A percentile compares a stretch with the other conserved stretches of the same genome.
Evolutionary conservation across 495 filamentous ascomycete species (phyloP).

Genomic region (Chaetomium tenue): DNA sequence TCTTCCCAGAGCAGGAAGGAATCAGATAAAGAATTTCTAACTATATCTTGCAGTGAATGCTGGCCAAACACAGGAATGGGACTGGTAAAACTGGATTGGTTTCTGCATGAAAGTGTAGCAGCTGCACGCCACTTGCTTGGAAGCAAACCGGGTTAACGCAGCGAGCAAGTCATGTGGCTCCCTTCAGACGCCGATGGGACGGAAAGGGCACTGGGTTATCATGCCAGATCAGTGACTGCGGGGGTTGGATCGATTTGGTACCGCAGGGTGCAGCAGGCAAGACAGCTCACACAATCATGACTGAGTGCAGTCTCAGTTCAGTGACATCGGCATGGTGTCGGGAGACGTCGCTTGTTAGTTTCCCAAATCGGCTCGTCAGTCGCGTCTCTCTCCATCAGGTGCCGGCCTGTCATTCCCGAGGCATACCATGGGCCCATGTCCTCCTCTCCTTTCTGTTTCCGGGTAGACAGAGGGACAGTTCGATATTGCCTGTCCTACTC

Average conservation of each 20-base stretch:
- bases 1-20: background rate
- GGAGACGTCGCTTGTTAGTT: background rate
- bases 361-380: background rate
- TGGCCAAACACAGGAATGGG: slow-evolving; percentile 21
- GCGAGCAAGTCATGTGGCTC: background rate
- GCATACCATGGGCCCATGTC: background rate
- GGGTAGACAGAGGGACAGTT: slow-evolving; percentile 19
- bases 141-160: slow-evolving; percentile 20
- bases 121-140: slow-evolving; percentile 26
- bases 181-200: slow-evolving; percentile 7
- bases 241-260: background rate
- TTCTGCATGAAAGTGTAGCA: slow-evolving; percentile 11
- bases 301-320: background rate
- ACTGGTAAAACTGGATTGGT: background rate
- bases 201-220: background rate
- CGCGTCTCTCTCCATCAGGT: slow-evolving; percentile 2
- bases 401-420: slow-evolving; percentile 7
- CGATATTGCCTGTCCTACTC: slow-evolving; percentile 35
- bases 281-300: background rate
- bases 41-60: slow-evolving; percentile 4
- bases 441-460: slow-evolving; percentile 1
- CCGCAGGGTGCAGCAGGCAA: no score
- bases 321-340: background rate
- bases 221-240: background rate
- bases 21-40: background rate